phyloP scores from a whole-genome alignment of 768 basidiomycete species.

The Amylocystis lapponica region DNA sequence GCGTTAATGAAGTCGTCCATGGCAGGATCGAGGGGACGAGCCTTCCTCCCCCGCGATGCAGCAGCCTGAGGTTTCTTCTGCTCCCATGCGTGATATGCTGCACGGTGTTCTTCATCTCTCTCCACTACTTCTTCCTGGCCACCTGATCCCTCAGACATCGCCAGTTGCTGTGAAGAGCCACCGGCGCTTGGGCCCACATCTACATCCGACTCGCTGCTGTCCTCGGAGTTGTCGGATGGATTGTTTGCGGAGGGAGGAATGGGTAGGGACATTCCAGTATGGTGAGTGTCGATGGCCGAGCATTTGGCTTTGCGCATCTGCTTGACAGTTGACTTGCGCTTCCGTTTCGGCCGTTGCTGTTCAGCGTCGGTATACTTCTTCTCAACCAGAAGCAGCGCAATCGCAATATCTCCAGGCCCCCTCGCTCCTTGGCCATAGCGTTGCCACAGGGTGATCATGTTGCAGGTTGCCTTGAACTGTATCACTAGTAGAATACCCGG shows the following conservation, averaged over 20 bases:
- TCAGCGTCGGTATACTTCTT: conserved; percentile 8
- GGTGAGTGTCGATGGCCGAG: too few relatives aligned
- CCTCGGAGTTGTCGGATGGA: not conserved
- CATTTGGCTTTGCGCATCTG: conserved; percentile 1
- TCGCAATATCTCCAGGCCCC: conserved; percentile 4
- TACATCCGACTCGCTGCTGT: not conserved
- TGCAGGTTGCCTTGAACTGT: conserved; percentile 25
- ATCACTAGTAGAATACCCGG: conserved; percentile 30
- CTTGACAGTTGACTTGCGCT: not conserved
- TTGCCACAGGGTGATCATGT: conserved; percentile 28
- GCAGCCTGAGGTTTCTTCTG: too few relatives aligned
- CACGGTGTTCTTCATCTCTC: too few relatives aligned
- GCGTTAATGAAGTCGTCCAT: not conserved
- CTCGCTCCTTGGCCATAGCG: conserved; percentile 26
- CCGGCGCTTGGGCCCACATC: not conserved
- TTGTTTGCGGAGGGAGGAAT: not conserved
- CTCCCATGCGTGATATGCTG: too few relatives aligned
- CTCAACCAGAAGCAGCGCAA: conserved; percentile 13
- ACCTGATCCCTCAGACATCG: too few relatives aligned
- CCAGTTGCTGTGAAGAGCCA: too few relatives aligned
- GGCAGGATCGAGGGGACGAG: not conserved
- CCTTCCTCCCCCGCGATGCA: not conserved
- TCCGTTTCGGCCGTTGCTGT: too few relatives aligned
- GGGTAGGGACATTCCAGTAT: too few relatives aligned
- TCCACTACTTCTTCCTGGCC: too few relatives aligned